Base-by-base conservation (phyloP, 2,329 filamentous ascomycete genomes). In the Fusarium sp. region DNA sequence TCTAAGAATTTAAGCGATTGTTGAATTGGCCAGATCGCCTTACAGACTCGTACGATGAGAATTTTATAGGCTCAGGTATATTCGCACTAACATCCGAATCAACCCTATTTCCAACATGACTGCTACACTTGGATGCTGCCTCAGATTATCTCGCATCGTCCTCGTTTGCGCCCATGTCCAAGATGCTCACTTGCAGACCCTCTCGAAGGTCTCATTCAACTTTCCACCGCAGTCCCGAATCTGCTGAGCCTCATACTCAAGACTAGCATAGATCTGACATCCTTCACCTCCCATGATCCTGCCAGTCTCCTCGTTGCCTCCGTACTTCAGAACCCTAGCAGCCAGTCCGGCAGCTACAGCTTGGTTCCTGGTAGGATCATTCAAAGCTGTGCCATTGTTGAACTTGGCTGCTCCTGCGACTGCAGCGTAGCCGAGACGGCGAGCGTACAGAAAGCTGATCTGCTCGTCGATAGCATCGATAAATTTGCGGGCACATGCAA, bases 401-500 rank as follows among this genome's bases (percentile, higher is more conserved):
- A 53, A 61, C n/a, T 74, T 74, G 16, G 71, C 58, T 18, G 42
- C 38, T 7, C 71, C 71, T 6, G 71, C 71, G 4, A 74, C 60
- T 6, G 68, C 71, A 12, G 71, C 71, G 2, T 74, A 74, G 5
- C 63, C 71, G 6, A 73, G 48, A 2, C 71, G 63, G 1, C 71
- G 68, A 6, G 71, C 68, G 31, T 74, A 74, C 5, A 74, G 16
- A 11, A 63, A 74, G 24, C 62, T 61, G 24, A 74, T 30, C 35
- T 74, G 71, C 50, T 74, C 71, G 18, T 74, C 68, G 7, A 74
- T 74, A 7, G 56, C 61, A 42, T 74, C 61, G 13, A 74, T 74
- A 13, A 69, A 73, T 20, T n/a, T 51, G 30, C 71, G 61, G 10
- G 71, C 71, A n/a, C 71, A 74, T 1, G 48, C 41, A 6, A 50